phyloP scores from a whole-genome alignment of 2,329 filamentous ascomycete species.

The Colletotrichum tabaci region DNA sequence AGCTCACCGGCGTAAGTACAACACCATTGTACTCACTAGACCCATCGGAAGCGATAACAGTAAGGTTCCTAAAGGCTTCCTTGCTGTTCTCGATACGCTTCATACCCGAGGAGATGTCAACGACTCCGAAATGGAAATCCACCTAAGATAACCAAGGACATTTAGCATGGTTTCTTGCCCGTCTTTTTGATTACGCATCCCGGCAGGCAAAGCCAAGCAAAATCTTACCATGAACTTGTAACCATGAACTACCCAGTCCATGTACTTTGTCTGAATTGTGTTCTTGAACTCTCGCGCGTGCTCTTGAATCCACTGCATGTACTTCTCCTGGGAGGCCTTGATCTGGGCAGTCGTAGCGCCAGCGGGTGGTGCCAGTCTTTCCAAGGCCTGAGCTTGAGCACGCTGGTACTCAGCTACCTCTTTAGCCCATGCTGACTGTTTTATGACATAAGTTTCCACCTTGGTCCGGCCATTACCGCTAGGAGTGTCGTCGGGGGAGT shows the following conservation, averaged over 20 bases:
- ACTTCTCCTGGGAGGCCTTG: background rate
- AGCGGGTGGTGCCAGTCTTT: too few relatives aligned
- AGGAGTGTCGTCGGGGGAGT: background rate
- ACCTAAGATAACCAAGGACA: background rate
- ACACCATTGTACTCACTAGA: constrained; percentile 19
- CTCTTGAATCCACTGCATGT: background rate
- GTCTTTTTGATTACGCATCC: too few relatives aligned
- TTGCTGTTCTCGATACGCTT: constrained; percentile 32
- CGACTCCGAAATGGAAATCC: constrained; percentile 29
- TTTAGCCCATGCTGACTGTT: constrained; percentile 21
- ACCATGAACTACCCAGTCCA: constrained; percentile 33
- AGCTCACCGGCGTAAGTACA: background rate
- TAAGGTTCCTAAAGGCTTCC: constrained; percentile 21
- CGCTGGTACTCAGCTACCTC: constrained; percentile 7
- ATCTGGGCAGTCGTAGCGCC: too few relatives aligned
- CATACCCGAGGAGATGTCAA: constrained; percentile 27
- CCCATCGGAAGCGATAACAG: constrained; percentile 26
- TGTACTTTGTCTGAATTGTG: constrained; percentile 14
- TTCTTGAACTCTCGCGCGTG: constrained; percentile 18
- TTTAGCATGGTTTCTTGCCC: too few relatives aligned
- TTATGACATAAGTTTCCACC: constrained; percentile 24
- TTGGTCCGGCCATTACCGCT: background rate
- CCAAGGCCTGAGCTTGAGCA: constrained; percentile 14
- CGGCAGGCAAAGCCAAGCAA: too few relatives aligned
- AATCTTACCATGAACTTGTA: constrained; percentile 21